Evolutionary conservation across 75 land plant species (phyloP).

Genomic region (Ceratopteris richardii): DNA sequence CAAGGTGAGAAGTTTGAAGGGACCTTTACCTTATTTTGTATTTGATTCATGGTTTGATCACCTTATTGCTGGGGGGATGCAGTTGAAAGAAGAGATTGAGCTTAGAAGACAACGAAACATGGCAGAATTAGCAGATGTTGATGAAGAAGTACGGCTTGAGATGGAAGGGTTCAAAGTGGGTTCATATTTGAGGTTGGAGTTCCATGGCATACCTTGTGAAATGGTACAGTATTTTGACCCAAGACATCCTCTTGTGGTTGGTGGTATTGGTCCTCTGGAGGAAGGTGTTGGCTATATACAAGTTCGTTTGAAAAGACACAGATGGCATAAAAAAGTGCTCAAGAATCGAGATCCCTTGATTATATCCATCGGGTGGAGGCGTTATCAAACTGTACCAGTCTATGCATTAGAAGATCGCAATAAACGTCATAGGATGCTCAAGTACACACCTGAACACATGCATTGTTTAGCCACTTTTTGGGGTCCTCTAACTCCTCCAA

Average conservation of each 20-base stretch:
- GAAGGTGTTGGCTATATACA: constrained; percentile 96
- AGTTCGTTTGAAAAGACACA: constrained; percentile 81
- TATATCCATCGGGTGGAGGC: constrained; percentile 95
- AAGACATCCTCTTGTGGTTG: constrained; percentile 79
- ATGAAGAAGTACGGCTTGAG: constrained; percentile 68
- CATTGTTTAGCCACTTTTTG: constrained; percentile 94
- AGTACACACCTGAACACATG: constrained; percentile 99
- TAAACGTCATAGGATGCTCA: constrained; percentile 91
- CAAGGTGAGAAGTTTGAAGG: constrained; percentile 38
- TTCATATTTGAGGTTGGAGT: constrained; percentile 71
- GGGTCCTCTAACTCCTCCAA: constrained; percentile 95
- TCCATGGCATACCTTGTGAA: constrained; percentile 85
- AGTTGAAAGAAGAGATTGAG: constrained; percentile 91
- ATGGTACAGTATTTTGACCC: constrained; percentile 98
- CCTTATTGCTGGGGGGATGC: constrained; percentile 10
- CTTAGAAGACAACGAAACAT: constrained; percentile 74
- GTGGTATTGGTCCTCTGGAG: constrained; percentile 81
- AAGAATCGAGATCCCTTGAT: constrained; percentile 91
- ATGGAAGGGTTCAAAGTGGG: constrained; percentile 90
- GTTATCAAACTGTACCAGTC: constrained; percentile 89
- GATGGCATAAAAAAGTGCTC: constrained; percentile 92
- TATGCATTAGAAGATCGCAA: constrained; percentile 86
- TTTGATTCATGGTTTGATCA: too few relatives aligned
- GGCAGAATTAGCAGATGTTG: constrained; percentile 81
- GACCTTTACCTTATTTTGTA: background rate